Percentiles rank a stretch among this genome's conserved stretches.
These are phyloP conservation scores for Trichoderma sp. DNA, from an alignment of 2,329 filamentous ascomycete species.

Conservation along the genomic window DNA sequence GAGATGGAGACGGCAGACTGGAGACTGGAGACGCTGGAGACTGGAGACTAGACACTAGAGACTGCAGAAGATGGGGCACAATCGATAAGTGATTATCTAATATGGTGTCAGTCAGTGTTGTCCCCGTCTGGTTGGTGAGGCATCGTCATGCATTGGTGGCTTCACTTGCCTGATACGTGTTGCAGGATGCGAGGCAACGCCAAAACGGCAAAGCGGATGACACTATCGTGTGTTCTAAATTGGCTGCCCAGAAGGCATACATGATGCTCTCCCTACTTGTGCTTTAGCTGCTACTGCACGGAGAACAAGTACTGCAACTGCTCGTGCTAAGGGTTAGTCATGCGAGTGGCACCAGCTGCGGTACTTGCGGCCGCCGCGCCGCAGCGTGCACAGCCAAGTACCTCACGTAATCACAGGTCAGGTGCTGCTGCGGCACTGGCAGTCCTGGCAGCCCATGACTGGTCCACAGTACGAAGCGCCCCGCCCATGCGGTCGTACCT, in stretches of 20 bases:
- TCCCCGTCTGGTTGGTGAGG: slow-evolving; percentile 9
- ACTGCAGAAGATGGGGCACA: slow-evolving; percentile 8
- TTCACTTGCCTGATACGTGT: slow-evolving; percentile 14
- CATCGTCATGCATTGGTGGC: slow-evolving; percentile 14
- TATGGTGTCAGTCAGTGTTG: neutral
- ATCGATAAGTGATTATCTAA: slow-evolving; percentile 18
- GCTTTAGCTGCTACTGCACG: neutral
- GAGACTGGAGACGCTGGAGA: neutral
- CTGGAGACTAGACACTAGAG: neutral
- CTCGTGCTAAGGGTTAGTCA: neutral
- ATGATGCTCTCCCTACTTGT: neutral
- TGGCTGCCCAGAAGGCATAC: neutral
- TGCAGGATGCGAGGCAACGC: slow-evolving; percentile 9
- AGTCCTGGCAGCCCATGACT: slow-evolving; percentile 10
- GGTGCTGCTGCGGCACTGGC: slow-evolving; percentile 9
- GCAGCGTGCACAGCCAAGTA: neutral
- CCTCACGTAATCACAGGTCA: slow-evolving; percentile 17
- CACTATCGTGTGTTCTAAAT: slow-evolving; percentile 4
- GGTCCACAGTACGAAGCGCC: slow-evolving; percentile 9
- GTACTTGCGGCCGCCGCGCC: neutral
- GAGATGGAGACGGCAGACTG: neutral
- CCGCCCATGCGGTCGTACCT: slow-evolving; percentile 8
- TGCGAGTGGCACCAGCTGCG: neutral
- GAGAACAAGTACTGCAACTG: neutral
- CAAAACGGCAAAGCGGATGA: slow-evolving; percentile 17